phyloP scores from a whole-genome alignment of 2,329 filamentous ascomycete species.

The Colletotrichum australisinense region DNA sequence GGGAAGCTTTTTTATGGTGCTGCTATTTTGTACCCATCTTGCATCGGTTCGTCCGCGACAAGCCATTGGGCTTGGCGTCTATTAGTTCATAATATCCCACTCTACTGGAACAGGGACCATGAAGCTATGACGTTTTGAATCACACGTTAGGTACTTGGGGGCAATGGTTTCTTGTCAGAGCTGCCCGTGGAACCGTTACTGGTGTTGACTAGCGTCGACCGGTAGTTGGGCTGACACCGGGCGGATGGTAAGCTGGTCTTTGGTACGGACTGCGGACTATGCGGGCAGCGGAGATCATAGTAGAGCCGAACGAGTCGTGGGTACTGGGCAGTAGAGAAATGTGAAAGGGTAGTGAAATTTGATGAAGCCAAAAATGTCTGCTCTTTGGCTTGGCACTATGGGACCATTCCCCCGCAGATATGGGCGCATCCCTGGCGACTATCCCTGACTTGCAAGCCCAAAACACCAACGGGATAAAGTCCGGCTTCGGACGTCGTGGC shows the following conservation, averaged over 20 bases:
- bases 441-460: slow-evolving; percentile 1
- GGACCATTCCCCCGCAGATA: slow-evolving; percentile 10
- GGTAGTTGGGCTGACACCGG: slow-evolving; percentile 5
- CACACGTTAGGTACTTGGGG: not conserved
- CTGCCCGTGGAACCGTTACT: not conserved
- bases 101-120: not conserved
- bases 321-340: not conserved
- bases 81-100: not conserved
- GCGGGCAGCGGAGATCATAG: not conserved
- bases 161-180: not conserved
- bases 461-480: slow-evolving; percentile 10
- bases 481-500: slow-evolving; percentile 5
- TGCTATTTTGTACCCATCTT: not conserved
- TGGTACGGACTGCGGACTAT: not conserved
- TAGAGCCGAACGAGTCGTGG: not conserved
- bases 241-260: not conserved
- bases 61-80: slow-evolving; percentile 11
- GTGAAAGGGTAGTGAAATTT: not conserved
- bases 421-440: not conserved
- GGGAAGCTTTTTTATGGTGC: slow-evolving; percentile 21
- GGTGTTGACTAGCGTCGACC: not conserved
- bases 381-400: slow-evolving; percentile 15
- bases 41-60: slow-evolving; percentile 1
- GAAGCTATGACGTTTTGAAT: slow-evolving; percentile 13
- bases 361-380: slow-evolving; percentile 1